These are phyloP conservation scores for Penicillium flavigenum DNA, from an alignment of 495 filamentous ascomycete genomes.

Conservation along the genomic window DNA sequence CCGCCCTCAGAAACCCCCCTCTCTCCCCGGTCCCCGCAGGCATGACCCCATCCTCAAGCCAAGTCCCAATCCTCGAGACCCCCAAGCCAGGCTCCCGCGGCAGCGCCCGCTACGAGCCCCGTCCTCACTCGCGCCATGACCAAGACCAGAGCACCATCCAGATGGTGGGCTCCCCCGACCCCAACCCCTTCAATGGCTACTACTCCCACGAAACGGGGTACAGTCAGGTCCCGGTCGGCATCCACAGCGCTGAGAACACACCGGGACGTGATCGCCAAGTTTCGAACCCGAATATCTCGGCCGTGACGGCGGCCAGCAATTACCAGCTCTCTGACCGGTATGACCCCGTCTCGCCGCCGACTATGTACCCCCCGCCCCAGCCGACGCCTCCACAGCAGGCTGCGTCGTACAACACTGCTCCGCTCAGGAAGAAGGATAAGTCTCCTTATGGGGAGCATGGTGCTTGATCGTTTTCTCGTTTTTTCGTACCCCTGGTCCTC, in stretches of 20 bases:
- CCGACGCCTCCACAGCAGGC: slow-evolving; percentile 1
- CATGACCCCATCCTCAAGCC: slow-evolving; percentile 28
- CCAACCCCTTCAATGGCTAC: slow-evolving; percentile 18
- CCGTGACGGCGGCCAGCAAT: slow-evolving; percentile 13
- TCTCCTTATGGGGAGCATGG: slow-evolving; percentile 19
- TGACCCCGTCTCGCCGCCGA: slow-evolving; percentile 28
- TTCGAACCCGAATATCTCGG: slow-evolving; percentile 10
- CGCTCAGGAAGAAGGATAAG: slow-evolving; percentile 15
- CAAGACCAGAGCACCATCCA: slow-evolving; percentile 2
- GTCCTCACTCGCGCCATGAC: slow-evolving; percentile 9
- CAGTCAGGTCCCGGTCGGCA: slow-evolving; percentile 15
- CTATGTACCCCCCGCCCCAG: slow-evolving; percentile 23
- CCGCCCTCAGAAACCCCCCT: slow-evolving; percentile 9
- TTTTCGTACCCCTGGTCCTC: neutral
- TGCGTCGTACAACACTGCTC: neutral
- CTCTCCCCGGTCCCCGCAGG: slow-evolving; percentile 25
- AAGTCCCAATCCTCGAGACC: slow-evolving; percentile 26
- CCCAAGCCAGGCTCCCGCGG: slow-evolving; percentile 29
- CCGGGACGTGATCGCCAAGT: slow-evolving; percentile 6
- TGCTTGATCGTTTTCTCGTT: slow-evolving; percentile 9
- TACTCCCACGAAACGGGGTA: slow-evolving; percentile 19
- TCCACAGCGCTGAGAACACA: slow-evolving; percentile 9
- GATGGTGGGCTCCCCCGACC: slow-evolving; percentile 19
- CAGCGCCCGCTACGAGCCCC: slow-evolving; percentile 27
- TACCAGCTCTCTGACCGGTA: slow-evolving; percentile 23